Evolutionary conservation across 148 eudicot genomes (phyloP), one percentile per base, ranked within the genome.

Genomic region (Heliosperma pusillum): DNA sequence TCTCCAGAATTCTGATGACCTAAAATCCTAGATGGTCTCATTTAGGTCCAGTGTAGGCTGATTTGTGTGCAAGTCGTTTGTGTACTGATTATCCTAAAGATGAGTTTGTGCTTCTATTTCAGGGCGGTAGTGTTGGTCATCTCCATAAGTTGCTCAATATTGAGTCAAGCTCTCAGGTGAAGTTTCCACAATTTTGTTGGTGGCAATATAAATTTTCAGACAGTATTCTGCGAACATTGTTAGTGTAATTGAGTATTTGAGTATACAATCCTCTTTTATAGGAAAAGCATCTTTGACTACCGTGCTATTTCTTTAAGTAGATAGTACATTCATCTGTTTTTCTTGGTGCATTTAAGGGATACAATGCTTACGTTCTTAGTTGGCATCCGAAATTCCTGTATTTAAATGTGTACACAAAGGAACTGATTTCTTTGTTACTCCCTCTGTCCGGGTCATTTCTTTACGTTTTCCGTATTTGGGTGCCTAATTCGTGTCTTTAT

Each of bases 121-220:
- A 95, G 99, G 99, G 99, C 47, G 99, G 99, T 53, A 88, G 88
- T 80, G 99, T 95, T 72, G 97, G 91, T 60, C 97, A 95, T 90
- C 86, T 95, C 77, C 99, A 92, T 81, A 92, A 89, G 79, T 79
- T 95, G 63, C 89, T 95, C 53, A 71, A 85, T 66, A 89, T 95
- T 40, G 97, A 80, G 57, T 95, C 97, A 72, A 95, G 98, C 76
- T 87, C 99, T 59, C 99, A 95, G 99, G 99, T 95, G 85, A 83
- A 74, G 85, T 83, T 77, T 80, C 61, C 17, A 44, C 11, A 16
- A 52, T 74, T 4, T 15, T 3, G 10, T 69, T 60, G 25, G 9
- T 1, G 0, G 20, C 27, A 3, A 40, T 7, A 56, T n/a, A 40
- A 57, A 25, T 24, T 68, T 40, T 22, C 21, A 57, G 11, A 68